Base-by-base conservation (phyloP, 2,329 filamentous ascomycete genomes). In the Chalaropsis thielavioides region DNA sequence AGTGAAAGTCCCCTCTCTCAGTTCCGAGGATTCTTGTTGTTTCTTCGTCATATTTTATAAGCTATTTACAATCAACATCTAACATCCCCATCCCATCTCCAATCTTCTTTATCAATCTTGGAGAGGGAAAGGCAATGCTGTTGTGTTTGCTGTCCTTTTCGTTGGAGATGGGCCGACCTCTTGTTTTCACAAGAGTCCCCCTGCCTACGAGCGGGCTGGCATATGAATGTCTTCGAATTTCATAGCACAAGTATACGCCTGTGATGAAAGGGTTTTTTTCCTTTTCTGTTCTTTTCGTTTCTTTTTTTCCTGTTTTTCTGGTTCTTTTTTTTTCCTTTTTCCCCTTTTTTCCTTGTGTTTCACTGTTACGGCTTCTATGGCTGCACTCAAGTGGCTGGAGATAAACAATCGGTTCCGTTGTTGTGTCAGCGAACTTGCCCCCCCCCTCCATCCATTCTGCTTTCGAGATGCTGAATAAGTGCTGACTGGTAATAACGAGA, bases 381-480 rank as follows among this genome's bases (percentile, higher is more conserved):
- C 35, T 38, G 35, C 4, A 4, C 35, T 38, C 10, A 1, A 8
- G 8, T 2, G 22, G 22, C 46, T 24, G 8, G n/a, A 49, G n/a
- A 49, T 13, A 49, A 49, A 3, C 1, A 6, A 1, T 22, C 2
- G 10, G 10, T 4, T 49, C 46, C 44, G 4, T 17, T 44, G 1
- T 44, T 17, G 1, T 49, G 46, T 49, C 19, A 49, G 19, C 46
- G 22, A 4, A 6, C 2, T 6, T 31, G 35, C 35, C 35, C 10
- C 1, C 31, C 35, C 7, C 10, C 5, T 38, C 35, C 35, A 38
- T 8, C 46, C 1, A 51, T 13, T 15, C 38, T n/a, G 41, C 22
- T 49, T 40, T 46, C 10, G 4, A 31, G 22, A 27, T 64, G 65
- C 65, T 67, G 59, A 67, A 62, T 67, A 64, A 67, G 61, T 64